These are phyloP conservation scores for Phyllosticta capitalensis DNA, from an alignment of 2,329 filamentous ascomycete genomes.

Conservation along the genomic window DNA sequence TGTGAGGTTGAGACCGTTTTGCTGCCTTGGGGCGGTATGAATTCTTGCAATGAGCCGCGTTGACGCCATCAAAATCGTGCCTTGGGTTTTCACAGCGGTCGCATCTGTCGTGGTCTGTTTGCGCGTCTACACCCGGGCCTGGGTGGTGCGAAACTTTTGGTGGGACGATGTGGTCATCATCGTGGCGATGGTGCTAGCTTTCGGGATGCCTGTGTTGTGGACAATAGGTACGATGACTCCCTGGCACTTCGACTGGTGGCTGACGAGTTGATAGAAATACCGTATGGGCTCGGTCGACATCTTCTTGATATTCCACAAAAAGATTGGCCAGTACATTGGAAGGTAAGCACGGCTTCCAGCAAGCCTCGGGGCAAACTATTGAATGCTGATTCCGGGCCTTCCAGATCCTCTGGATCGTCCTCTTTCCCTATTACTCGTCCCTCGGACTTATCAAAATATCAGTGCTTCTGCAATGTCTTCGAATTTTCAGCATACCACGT, in stretches of 20 bases:
- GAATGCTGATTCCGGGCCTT: background rate
- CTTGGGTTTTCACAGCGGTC: constrained; percentile 6
- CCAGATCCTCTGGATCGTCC: background rate
- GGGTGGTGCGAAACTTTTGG: constrained; percentile 4
- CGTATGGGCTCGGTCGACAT: constrained; percentile 1
- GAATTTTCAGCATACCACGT: constrained; percentile 6
- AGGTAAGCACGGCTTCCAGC: background rate
- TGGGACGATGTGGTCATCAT: constrained; percentile 6
- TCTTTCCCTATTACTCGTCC: constrained; percentile 9
- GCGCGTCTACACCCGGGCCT: constrained; percentile 1
- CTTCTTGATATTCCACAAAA: background rate
- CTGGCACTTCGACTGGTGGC: background rate
- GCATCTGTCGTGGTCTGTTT: background rate
- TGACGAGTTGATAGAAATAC: background rate
- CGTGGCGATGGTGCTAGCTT: background rate
- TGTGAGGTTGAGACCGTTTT: constrained; percentile 3
- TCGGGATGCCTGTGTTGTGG: constrained; percentile 1
- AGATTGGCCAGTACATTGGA: background rate
- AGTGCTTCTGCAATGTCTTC: constrained; percentile 8
- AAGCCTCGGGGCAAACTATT: too few species aligned
- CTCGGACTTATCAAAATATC: constrained; percentile 11
- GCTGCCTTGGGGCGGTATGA: too few species aligned
- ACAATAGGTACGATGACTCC: background rate
- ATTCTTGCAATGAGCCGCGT: background rate
- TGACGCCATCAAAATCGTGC: background rate